Evolutionary conservation across 768 basidiomycete genomes (phyloP).

Genomic region (Trametes maxima): DNA sequence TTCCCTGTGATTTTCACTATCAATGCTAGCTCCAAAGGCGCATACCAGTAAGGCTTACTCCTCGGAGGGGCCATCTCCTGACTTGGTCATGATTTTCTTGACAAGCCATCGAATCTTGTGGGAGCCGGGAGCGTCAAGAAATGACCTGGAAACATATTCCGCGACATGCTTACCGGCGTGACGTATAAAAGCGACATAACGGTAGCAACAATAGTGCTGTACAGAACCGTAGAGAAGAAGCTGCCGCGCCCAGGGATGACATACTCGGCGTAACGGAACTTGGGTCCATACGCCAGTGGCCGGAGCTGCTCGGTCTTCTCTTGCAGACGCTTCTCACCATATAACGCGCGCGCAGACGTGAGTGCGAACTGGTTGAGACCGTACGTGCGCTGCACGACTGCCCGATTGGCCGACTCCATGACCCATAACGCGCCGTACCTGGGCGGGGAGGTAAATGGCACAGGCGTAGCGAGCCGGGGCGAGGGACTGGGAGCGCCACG

Average conservation of each 20-base stretch:
- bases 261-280: conserved; percentile 81
- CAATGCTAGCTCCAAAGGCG: neutral
- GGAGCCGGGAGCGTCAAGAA: neutral
- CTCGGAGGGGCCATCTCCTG: conserved; percentile 66
- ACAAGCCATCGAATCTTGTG: conserved; percentile 57
- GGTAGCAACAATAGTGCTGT: conserved; percentile 32
- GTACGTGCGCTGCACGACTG: conserved; percentile 59
- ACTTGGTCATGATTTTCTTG: conserved; percentile 50
- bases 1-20: conserved; percentile 37
- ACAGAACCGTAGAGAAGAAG: conserved; percentile 42
- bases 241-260: conserved; percentile 36
- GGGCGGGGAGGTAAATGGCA: conserved; percentile 36
- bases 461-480: conserved; percentile 38
- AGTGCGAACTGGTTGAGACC: conserved; percentile 45
- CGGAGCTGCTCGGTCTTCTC: conserved; percentile 25
- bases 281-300: conserved; percentile 56
- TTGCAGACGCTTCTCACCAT: neutral
- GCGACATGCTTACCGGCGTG: conserved; percentile 31
- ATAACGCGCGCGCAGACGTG: conserved; percentile 15
- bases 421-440: conserved; percentile 45
- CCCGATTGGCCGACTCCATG: conserved; percentile 48
- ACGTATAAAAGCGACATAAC: conserved; percentile 18
- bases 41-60: conserved; percentile 47
- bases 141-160: neutral
- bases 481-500: conserved; percentile 34